phyloP scores from a whole-genome alignment of 306 rosid species.

The Cotoneaster glaucophyllus region DNA sequence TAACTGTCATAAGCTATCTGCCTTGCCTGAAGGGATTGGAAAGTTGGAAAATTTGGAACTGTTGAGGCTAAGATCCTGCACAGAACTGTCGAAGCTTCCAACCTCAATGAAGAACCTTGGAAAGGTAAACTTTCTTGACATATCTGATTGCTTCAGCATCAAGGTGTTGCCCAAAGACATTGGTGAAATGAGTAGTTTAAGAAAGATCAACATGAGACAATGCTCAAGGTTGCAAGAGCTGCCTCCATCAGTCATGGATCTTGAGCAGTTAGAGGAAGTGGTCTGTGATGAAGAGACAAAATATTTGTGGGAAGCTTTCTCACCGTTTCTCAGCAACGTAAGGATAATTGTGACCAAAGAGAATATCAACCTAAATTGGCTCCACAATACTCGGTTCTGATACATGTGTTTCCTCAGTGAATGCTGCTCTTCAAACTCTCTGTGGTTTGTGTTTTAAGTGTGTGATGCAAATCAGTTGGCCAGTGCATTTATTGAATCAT shows the following conservation, averaged over 20 bases:
- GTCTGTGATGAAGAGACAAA: background rate
- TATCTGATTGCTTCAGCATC: conserved; percentile 16
- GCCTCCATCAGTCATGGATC: too few relatives aligned
- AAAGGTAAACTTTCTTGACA: too few relatives aligned
- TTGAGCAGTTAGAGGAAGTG: too few relatives aligned
- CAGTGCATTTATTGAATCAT: too few relatives aligned
- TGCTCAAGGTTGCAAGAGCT: too few relatives aligned
- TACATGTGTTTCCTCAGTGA: background rate
- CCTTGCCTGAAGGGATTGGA: conserved; percentile 38
- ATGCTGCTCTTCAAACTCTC: background rate
- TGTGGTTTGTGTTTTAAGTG: too few relatives aligned
- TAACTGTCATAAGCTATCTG: conserved; percentile 9
- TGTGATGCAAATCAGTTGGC: too few relatives aligned
- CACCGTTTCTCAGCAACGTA: background rate
- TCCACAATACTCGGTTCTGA: background rate
- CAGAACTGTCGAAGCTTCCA: conserved; percentile 31
- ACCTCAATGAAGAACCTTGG: conserved; percentile 25
- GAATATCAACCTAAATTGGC: background rate
- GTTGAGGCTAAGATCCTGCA: conserved; percentile 42
- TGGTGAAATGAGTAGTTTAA: conserved; percentile 25
- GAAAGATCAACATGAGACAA: too few relatives aligned
- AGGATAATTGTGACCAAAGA: background rate
- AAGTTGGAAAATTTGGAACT: conserved; percentile 31
- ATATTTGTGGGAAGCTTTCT: conserved; percentile 15
- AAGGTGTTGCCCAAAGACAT: conserved; percentile 35